These are phyloP conservation scores for Penicillium frequentans DNA, from an alignment of 2,329 filamentous ascomycete genomes.

Conservation along the genomic window DNA sequence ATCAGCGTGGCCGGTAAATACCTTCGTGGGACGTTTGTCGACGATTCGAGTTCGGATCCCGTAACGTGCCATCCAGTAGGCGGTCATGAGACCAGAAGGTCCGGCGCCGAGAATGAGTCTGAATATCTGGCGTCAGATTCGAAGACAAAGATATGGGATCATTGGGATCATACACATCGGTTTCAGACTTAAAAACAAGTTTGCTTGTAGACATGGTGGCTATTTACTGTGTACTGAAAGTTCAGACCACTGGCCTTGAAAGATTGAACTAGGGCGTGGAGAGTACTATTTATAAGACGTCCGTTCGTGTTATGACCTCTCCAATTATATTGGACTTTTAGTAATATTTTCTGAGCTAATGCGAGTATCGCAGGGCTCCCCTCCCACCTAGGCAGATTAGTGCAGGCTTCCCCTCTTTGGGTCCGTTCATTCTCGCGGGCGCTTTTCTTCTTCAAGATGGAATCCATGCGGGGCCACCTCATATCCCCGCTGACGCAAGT, in stretches of 20 bases:
- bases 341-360: background rate
- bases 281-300: background rate
- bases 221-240: background rate
- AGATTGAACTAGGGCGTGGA: background rate
- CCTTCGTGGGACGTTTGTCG: constrained; percentile 44
- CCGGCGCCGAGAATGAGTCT: constrained; percentile 51
- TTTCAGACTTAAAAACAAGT: constrained; percentile 3
- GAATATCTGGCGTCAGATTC: background rate
- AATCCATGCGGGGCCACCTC: background rate
- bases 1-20: constrained; percentile 30
- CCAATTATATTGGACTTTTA: background rate
- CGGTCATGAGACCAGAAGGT: constrained; percentile 51
- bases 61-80: constrained; percentile 51
- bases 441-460: background rate
- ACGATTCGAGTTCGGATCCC: constrained; percentile 52
- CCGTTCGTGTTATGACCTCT: background rate
- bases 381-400: background rate
- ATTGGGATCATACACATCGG: constrained; percentile 13
- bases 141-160: background rate
- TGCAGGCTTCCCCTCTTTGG: background rate
- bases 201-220: background rate
- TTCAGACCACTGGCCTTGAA: background rate
- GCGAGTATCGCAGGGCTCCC: background rate
- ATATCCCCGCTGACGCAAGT: background rate
- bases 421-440: background rate